Evolutionary conservation across 106 monocot genomes (phyloP), one percentile per base, ranked within the genome.

Genomic region (Agapanthus africanus): DNA sequence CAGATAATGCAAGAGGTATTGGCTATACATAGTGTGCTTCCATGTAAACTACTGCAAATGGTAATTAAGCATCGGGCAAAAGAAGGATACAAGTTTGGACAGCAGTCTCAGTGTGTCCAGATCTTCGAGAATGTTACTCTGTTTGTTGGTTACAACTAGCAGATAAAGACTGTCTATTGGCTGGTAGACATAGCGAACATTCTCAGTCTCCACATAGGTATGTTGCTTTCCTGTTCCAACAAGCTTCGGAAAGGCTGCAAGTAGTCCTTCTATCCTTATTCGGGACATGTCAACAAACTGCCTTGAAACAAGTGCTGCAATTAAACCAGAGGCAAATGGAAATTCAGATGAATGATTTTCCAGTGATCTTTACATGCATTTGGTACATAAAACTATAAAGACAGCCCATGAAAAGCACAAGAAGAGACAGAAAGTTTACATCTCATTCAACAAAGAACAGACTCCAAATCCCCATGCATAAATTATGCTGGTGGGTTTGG

Each of bases 141-240:
- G 94, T 70, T 95, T 95, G 73, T 95, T 95, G 21, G 91, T 95
- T 21, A 95, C 81, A 57, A 95, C 85, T 26, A 95, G 83, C 74
- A 95, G 61, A 83, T 91, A 95, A 3, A 95, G 65, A 44, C 70
- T 72, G 74, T 95, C 94, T 37, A 95, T 91, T 49, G 94, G 94
- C 64, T 95, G 94, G 68, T 95, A 95, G 7, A 95, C 94, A 90
- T 95, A 95, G 22, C 94, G 97, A 34, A 97, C 97, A 79, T 89
- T 97, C 54, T 97, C 97, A 62, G 97, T 92, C 57, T 97, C 97
- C 74, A 97, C 80, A 78, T 89, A 97, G 8, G 97, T 97, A 61
- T 97, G 97, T 50, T 97, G 97, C 66, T 97, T 92, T 79, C 91
- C 97, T 31, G 81, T 82, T 66, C 97, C 97, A 32, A 97, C 82